A percentile compares a stretch with the other conserved stretches of the same genome.
Evolutionary conservation across 352 stramenopile species (phyloP).

Genomic region (Lagenidium giganteum): DNA sequence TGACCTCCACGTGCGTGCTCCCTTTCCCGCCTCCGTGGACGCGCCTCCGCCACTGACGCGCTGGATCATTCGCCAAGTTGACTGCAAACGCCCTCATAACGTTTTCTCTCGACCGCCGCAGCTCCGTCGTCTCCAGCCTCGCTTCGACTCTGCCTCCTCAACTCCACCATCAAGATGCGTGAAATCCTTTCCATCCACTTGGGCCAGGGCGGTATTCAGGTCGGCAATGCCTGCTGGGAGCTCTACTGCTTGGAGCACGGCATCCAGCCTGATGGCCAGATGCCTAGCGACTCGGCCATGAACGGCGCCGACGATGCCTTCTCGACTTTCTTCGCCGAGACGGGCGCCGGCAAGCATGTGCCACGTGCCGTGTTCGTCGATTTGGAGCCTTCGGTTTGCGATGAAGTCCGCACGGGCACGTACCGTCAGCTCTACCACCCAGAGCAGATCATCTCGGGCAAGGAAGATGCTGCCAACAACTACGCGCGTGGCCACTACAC

Average conservation of each 20-base stretch:
- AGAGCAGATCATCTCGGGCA: slow-evolving; percentile 96
- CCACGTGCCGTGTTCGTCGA: slow-evolving; percentile 95
- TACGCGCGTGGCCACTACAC: slow-evolving; percentile 90
- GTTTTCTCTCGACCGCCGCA: neutral
- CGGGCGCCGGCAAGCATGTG: slow-evolving; percentile 90
- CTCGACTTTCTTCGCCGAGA: slow-evolving; percentile 91
- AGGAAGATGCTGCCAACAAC: slow-evolving; percentile 92
- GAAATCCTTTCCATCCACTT: slow-evolving; percentile 97
- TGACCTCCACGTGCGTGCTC: slow-evolving; percentile 7
- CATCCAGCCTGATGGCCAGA: slow-evolving; percentile 91
- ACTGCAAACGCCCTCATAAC: slow-evolving; percentile 3
- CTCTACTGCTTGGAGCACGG: slow-evolving; percentile 92
- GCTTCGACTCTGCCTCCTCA: no score
- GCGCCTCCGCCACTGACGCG: neutral
- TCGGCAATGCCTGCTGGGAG: slow-evolving; percentile 91
- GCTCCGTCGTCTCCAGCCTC: no score
- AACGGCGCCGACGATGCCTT: slow-evolving; percentile 81
- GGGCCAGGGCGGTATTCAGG: slow-evolving; percentile 89
- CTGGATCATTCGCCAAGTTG: slow-evolving; percentile 12
- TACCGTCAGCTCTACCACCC: slow-evolving; percentile 96
- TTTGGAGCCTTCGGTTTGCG: slow-evolving; percentile 94
- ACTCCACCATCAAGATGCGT: slow-evolving; percentile 51
- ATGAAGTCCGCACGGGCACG: slow-evolving; percentile 93
- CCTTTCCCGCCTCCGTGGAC: neutral
- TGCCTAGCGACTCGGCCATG: slow-evolving; percentile 31